Base-by-base conservation (phyloP, 345 rosid genomes). In the Brassica rapa region DNA sequence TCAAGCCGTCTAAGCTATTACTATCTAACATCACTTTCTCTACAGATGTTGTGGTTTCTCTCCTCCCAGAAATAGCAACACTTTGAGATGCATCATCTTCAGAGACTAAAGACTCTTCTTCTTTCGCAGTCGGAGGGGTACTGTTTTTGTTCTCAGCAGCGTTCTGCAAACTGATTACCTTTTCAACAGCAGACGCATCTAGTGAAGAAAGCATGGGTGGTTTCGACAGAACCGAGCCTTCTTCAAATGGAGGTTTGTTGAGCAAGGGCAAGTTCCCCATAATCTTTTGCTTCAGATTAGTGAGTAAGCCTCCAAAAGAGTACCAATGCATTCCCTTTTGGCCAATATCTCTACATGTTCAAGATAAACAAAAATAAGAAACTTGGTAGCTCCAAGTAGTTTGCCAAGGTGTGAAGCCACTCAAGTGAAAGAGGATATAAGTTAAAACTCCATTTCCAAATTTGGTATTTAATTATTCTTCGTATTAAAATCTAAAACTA, bases 281-380 rank as follows among this genome's bases (percentile, higher is more conserved):
- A 43, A 85, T 55, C 79, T 37, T 75, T 24, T 78, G 56, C 79
- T 78, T 78, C 1, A 81, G 14, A 67, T 68, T 76, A 41, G 72
- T 60, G n/a, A 80, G 27, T 14, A 85, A 67, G 2, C 75, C 81
- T 46, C 79, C 76, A 2, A 83, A 19, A 68, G 70, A 51, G 43
- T 39, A 68, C 83, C 86, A 72, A 61, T 27, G 62, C 72, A 41
- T 27, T 71, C 64, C 49, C 60, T 62, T 69, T 51, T 69, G 16
- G 37, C 25, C 69, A 53, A 33, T 55, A 46, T 75, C 59, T 67
- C 82, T 82, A 61, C 75, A 66, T 29, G 35, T 35, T 24, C 43
- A 27, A 69, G 23, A 61, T 12, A n/a, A 37, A 24, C 11, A 72
- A 1, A 24, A 32, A 11, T 32, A 32, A 32, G 35, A 32, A 32